Base-by-base conservation (phyloP, 1,139 yeast genomes). In the Saccharomyces hybrid region DNA sequence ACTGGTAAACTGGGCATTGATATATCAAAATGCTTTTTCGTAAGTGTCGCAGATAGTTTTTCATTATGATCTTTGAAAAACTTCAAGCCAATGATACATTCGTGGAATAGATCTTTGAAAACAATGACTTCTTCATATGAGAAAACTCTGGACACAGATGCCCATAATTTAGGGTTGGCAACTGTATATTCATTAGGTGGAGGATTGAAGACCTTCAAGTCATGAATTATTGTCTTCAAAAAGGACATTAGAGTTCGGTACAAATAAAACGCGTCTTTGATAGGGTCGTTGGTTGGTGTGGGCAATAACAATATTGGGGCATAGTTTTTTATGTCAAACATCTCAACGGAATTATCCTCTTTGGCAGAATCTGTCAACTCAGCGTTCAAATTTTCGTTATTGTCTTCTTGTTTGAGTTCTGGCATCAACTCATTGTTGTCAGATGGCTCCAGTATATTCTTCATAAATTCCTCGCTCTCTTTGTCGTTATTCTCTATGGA, bases 191-290 rank as follows among this genome's bases (percentile, higher is more conserved):
- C 79, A 4, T 84, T 84, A 0, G 93, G 87, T 2, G 95, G 88
- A 0, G 97, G 96, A 65, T 91, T 93, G 67, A 96, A 90, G 55
- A 84, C 84, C 66, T 90, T 90, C 61, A 95, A 76, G 0, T 96
- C 96, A 70, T 86, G 89, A 63, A 93, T 85, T 48, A 91, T 88
- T 0, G 97, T 88, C 65, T 93, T 90, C 65, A 93, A 74, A 65
- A 93, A 95, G 5, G 93, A 86, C 85, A 95, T 82, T 55, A 95
- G 75, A 7, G 96, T 90, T 61, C 95, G 82, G 78, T 90, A 90
- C 44, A 93, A 74, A 63, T 88, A 88, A 52, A 95, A 80, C 1
- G 96, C 95, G 68, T 91, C 97, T 63, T 88, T 88, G 53, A 88
- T 76, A 29, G 90, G 86, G 61, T 86, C 93, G 20, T 83, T 76